These are phyloP conservation scores for Martiniozyma abietophila DNA, from an alignment of 805 yeast genomes.

Conservation along the genomic window DNA sequence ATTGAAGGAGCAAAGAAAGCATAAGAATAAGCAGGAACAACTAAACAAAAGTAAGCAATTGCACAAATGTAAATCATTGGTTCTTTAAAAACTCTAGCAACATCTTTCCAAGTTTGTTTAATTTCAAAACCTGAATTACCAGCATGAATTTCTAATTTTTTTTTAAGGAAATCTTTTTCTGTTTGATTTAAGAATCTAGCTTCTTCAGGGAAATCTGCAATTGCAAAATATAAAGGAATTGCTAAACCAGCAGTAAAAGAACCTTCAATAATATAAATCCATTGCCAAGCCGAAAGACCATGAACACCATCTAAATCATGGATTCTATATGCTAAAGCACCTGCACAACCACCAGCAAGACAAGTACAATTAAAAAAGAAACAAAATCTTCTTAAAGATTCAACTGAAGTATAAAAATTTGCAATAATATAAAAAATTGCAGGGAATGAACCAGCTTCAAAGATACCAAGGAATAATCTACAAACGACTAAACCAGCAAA, in stretches of 20 bases:
- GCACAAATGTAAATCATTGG: slow-evolving; percentile 50
- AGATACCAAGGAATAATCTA: slow-evolving; percentile 55
- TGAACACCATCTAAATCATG: slow-evolving; percentile 40
- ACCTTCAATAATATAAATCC: slow-evolving; percentile 35
- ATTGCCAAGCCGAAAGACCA: slow-evolving; percentile 36
- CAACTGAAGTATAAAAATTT: slow-evolving; percentile 54
- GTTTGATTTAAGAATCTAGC: slow-evolving; percentile 42
- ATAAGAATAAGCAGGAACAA: slow-evolving; percentile 64
- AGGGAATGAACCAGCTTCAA: slow-evolving; percentile 69
- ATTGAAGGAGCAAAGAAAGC: slow-evolving; percentile 68
- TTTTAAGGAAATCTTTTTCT: slow-evolving; percentile 45
- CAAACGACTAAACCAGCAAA: slow-evolving; percentile 53
- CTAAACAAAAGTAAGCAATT: slow-evolving; percentile 52
- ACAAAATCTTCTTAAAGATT: slow-evolving; percentile 59
- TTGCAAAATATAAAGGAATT: slow-evolving; percentile 31
- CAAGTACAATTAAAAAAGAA: slow-evolving; percentile 64
- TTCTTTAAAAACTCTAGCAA: slow-evolving; percentile 45
- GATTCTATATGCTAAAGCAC: slow-evolving; percentile 60
- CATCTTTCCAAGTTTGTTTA: slow-evolving; percentile 36
- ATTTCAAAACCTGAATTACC: slow-evolving; percentile 42
- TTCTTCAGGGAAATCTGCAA: slow-evolving; percentile 68
- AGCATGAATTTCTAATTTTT: slow-evolving; percentile 46
- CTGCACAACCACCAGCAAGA: slow-evolving; percentile 72
- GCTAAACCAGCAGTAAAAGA: slow-evolving; percentile 28
- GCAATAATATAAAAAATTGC: slow-evolving; percentile 63